phyloP scores from a whole-genome alignment of 495 filamentous ascomycete species.

The Daldinia vernicosa region DNA sequence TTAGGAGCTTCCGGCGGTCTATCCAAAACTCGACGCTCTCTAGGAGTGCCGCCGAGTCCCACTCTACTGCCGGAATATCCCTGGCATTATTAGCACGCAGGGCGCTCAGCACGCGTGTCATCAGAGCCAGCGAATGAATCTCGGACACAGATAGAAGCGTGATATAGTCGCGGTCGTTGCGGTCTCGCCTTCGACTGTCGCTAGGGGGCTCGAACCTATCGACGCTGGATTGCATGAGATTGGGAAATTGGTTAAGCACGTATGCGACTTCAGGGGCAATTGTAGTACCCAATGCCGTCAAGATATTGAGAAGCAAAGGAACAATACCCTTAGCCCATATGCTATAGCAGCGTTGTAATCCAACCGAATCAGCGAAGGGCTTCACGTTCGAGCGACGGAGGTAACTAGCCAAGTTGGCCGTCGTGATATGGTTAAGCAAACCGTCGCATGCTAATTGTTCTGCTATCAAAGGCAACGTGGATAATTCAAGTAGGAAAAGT shows the following conservation, averaged over 20 bases:
- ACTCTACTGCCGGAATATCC: slow-evolving; percentile 72
- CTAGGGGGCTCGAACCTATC: slow-evolving; percentile 67
- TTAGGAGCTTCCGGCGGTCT: slow-evolving; percentile 64
- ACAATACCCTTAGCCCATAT: slow-evolving; percentile 92
- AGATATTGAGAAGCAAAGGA: slow-evolving; percentile 88
- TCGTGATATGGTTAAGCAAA: slow-evolving; percentile 76
- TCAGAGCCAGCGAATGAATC: slow-evolving; percentile 76
- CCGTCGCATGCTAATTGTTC: slow-evolving; percentile 89
- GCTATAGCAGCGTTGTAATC: slow-evolving; percentile 69
- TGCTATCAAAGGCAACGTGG: slow-evolving; percentile 79
- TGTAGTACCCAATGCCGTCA: slow-evolving; percentile 79
- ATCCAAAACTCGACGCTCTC: slow-evolving; percentile 85
- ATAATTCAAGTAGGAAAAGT: slow-evolving; percentile 87
- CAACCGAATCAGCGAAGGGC: slow-evolving; percentile 67
- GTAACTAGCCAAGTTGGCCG: slow-evolving; percentile 76
- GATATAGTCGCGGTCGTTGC: slow-evolving; percentile 60
- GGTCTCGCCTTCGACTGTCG: slow-evolving; percentile 54
- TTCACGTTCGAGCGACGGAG: slow-evolving; percentile 74
- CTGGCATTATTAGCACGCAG: slow-evolving; percentile 69
- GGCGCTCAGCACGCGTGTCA: slow-evolving; percentile 70
- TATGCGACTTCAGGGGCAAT: slow-evolving; percentile 83
- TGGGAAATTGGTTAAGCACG: slow-evolving; percentile 86
- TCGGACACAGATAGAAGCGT: slow-evolving; percentile 77
- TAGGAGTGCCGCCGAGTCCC: slow-evolving; percentile 72
- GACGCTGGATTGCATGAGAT: slow-evolving; percentile 70